These are phyloP conservation scores for Monilinia laxa DNA, from an alignment of 2,329 filamentous ascomycete species.

Conservation along the genomic window DNA sequence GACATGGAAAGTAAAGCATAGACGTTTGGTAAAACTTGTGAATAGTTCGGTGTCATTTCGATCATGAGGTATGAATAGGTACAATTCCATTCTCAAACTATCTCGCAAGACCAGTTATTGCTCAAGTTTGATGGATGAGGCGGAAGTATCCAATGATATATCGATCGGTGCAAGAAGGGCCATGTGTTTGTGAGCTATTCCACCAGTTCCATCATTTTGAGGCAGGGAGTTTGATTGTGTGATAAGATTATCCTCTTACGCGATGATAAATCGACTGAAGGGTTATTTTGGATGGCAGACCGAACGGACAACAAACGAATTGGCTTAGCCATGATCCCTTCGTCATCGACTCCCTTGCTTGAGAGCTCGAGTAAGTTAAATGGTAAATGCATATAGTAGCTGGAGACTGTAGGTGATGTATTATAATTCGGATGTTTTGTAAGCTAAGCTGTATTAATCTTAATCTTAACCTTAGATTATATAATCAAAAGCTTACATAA, in stretches of 20 bases:
- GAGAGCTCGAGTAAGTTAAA: too few relatives aligned
- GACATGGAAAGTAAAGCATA: too few relatives aligned
- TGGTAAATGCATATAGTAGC: too few relatives aligned
- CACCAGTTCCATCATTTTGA: background rate
- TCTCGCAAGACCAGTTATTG: background rate
- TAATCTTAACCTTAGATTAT: too few relatives aligned
- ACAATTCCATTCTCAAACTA: background rate
- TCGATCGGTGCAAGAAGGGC: background rate
- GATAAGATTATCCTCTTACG: background rate
- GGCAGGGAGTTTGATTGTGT: background rate
- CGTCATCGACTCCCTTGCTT: background rate
- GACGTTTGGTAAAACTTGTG: background rate
- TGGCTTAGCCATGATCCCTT: too few relatives aligned
- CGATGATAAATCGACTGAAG: background rate
- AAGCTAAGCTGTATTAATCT: too few relatives aligned
- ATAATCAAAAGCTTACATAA: too few relatives aligned
- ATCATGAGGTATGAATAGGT: too few relatives aligned
- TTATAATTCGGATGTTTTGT: too few relatives aligned
- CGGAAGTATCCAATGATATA: background rate
- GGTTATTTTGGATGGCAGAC: background rate
- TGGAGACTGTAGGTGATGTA: too few relatives aligned
- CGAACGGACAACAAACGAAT: background rate
- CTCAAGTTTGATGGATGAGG: background rate
- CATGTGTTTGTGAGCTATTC: background rate
- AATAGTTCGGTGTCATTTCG: background rate